These are phyloP conservation scores for Cucumis hystrix DNA, from an alignment of 306 rosid species.

Conservation along the genomic window DNA sequence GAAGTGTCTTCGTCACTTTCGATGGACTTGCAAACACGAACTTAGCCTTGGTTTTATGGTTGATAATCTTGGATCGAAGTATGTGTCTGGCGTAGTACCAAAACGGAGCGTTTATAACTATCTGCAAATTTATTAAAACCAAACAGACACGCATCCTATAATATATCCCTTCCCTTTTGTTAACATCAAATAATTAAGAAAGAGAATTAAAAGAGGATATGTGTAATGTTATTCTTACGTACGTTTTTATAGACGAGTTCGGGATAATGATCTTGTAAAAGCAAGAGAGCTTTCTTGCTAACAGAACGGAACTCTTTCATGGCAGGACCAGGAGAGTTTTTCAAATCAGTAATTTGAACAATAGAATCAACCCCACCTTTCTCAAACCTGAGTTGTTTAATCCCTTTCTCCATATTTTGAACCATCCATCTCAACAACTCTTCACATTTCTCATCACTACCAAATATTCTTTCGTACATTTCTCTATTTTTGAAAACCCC, in stretches of 20 bases:
- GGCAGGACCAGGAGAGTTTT: constrained; percentile 29
- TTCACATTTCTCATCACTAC: constrained; percentile 26
- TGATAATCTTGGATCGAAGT: constrained; percentile 35
- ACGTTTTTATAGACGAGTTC: constrained; percentile 36
- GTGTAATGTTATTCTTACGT: neutral
- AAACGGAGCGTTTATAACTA: constrained; percentile 59
- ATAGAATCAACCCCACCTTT: constrained; percentile 51
- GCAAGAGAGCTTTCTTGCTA: constrained; percentile 24
- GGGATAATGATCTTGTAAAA: constrained; percentile 53
- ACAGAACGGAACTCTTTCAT: constrained; percentile 41
- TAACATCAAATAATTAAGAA: too few species aligned
- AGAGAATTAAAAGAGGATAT: neutral
- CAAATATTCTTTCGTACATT: constrained; percentile 26
- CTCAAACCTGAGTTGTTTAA: constrained; percentile 30
- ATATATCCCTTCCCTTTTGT: too few species aligned
- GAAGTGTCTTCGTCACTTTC: constrained; percentile 48
- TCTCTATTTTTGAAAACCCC: constrained; percentile 35
- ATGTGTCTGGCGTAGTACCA: constrained; percentile 57
- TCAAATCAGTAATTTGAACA: constrained; percentile 52
- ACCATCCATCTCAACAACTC: constrained; percentile 50
- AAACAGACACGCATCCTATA: too few species aligned
- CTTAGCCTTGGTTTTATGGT: constrained; percentile 35
- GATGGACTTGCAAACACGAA: constrained; percentile 52
- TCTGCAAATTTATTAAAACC: constrained; percentile 21
- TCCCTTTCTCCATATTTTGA: constrained; percentile 42